These are phyloP conservation scores for Russula virescens DNA, from an alignment of 768 basidiomycete species.

Conservation along the genomic window DNA sequence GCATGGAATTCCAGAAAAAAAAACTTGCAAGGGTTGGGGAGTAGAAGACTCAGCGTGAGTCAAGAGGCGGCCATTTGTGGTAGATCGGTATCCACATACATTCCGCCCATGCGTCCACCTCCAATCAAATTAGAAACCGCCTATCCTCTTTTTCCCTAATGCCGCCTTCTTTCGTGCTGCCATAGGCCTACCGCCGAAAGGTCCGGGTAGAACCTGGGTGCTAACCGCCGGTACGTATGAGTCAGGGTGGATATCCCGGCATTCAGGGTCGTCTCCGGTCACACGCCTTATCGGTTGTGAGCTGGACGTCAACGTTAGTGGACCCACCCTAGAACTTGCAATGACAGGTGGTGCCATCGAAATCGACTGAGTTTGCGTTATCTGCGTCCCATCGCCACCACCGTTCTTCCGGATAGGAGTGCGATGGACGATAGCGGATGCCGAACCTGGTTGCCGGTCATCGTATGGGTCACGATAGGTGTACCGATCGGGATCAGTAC, in stretches of 20 bases:
- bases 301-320: neutral
- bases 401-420: neutral
- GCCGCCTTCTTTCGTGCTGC: slow-evolving; percentile 47
- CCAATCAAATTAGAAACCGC: slow-evolving; percentile 68
- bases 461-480: slow-evolving; percentile 53
- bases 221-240: slow-evolving; percentile 38
- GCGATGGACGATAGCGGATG: neutral
- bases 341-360: neutral
- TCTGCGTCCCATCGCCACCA: neutral
- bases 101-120: neutral
- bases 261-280: neutral
- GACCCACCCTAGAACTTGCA: neutral
- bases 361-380: neutral
- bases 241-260: neutral
- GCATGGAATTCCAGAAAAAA: too few species aligned
- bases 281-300: neutral
- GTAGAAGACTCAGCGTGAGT: too few species aligned
- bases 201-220: slow-evolving; percentile 69
- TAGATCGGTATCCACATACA: neutral
- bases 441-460: slow-evolving; percentile 1
- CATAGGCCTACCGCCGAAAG: slow-evolving; percentile 53
- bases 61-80: neutral
- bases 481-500: slow-evolving; percentile 46
- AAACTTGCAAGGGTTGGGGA: too few species aligned
- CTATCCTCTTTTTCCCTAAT: slow-evolving; percentile 54